Evolutionary conservation across 2,329 filamentous ascomycete genomes (phyloP).

Genomic region (Coniochaeta sp.): DNA sequence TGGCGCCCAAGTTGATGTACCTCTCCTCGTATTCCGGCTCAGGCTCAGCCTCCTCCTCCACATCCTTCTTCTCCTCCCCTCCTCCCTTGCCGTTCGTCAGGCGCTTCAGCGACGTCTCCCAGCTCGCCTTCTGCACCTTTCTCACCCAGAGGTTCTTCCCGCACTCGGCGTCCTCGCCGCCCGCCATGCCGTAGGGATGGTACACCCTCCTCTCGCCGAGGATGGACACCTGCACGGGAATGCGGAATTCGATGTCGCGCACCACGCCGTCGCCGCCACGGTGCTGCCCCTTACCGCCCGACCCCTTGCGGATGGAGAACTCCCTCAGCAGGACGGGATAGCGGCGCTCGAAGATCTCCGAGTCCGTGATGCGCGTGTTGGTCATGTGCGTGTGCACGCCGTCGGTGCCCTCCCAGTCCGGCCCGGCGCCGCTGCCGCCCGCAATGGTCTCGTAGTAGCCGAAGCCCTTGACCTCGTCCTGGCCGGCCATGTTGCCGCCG

Average conservation of each 20-base stretch:
- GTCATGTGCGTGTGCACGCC: conserved; percentile 85
- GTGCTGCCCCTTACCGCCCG: conserved; percentile 59
- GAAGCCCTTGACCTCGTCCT: conserved; percentile 62
- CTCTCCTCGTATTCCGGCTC: conserved; percentile 48
- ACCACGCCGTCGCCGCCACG: conserved; percentile 70
- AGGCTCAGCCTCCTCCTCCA: conserved; percentile 18
- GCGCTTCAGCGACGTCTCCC: conserved; percentile 34
- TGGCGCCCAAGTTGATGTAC: conserved; percentile 66
- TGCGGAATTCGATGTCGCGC: conserved; percentile 74
- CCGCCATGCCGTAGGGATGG: conserved; percentile 74
- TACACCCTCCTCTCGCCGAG: conserved; percentile 71
- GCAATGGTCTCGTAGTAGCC: conserved; percentile 85
- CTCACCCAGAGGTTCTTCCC: conserved; percentile 86
- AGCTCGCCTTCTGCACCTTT: conserved; percentile 53
- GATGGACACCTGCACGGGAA: conserved; percentile 72
- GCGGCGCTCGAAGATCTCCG: conserved; percentile 70
- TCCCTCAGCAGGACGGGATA: conserved; percentile 68
- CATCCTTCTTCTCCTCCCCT: conserved; percentile 13
- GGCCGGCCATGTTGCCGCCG: conserved; percentile 55
- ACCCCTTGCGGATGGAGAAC: conserved; percentile 58
- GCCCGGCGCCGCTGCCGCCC: conserved; percentile 67
- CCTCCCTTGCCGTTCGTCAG: conserved; percentile 21
- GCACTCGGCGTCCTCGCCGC: conserved; percentile 70
- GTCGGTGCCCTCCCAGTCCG: conserved; percentile 64
- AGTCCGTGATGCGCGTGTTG: conserved; percentile 76